Conservation (phyloP, 305 asterid species). For the Fraxinus dipetala region DNA sequence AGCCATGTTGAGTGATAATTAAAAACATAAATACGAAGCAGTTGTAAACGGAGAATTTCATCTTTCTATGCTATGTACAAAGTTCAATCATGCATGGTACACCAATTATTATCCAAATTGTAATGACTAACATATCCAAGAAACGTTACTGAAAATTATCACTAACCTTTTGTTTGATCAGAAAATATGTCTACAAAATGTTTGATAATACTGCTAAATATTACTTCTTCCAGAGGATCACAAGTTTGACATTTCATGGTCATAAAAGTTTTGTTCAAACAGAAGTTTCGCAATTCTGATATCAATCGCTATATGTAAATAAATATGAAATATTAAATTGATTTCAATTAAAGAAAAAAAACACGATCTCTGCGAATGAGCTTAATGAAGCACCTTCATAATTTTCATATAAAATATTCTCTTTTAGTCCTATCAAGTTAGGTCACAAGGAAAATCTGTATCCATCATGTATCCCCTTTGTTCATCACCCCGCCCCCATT, state of each 20-base stretch:
- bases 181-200: neutral
- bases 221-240: neutral
- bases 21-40: neutral
- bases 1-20: neutral
- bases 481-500: neutral
- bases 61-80: neutral
- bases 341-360: neutral
- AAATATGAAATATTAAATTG: neutral
- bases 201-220: neutral
- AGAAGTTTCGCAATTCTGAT: neutral
- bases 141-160: neutral
- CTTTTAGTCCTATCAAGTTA: neutral
- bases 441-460: neutral
- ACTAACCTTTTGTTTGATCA: neutral
- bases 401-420: neutral
- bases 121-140: neutral
- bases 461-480: neutral
- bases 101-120: neutral
- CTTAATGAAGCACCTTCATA: neutral
- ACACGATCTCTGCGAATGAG: neutral
- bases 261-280: neutral
- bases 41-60: neutral
- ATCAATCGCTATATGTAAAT: neutral
- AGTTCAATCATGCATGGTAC: neutral
- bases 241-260: neutral